Percentiles rank a stretch among this genome's conserved stretches.
Conservation (phyloP, 306 rosid genomes). For the Herpetospermum pedunculosum region DNA sequence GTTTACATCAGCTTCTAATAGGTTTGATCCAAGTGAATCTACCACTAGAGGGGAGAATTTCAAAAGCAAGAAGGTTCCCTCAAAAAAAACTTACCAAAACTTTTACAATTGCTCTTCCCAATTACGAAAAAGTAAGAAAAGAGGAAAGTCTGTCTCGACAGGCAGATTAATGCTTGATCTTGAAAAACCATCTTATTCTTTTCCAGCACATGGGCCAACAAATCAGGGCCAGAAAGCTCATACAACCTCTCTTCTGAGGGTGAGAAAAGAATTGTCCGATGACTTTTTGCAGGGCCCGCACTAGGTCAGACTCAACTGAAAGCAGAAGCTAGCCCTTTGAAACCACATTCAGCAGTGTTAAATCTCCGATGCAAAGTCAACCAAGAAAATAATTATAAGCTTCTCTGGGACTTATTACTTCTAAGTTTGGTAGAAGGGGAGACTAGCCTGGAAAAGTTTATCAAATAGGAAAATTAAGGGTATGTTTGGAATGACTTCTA, state of each 20-base stretch:
- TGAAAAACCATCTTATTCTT: neutral
- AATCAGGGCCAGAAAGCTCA: neutral
- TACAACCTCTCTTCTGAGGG: neutral
- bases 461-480: neutral
- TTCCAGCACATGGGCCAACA: neutral
- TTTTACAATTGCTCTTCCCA: neutral
- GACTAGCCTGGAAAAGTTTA: neutral
- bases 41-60: neutral
- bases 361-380: neutral
- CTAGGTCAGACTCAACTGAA: neutral
- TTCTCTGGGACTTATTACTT: neutral
- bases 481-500: too few relatives aligned
- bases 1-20: too few relatives aligned
- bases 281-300: neutral
- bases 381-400: neutral
- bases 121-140: neutral
- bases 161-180: neutral
- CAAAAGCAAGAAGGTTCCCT: neutral
- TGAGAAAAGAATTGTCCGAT: neutral
- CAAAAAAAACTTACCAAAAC: too few relatives aligned
- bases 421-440: neutral
- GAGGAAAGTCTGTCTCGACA: neutral
- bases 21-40: too few relatives aligned
- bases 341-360: neutral
- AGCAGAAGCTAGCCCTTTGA: neutral